phyloP scores from a whole-genome alignment of 495 filamentous ascomycete genomes.

The Penicillium dipodomyicola region DNA sequence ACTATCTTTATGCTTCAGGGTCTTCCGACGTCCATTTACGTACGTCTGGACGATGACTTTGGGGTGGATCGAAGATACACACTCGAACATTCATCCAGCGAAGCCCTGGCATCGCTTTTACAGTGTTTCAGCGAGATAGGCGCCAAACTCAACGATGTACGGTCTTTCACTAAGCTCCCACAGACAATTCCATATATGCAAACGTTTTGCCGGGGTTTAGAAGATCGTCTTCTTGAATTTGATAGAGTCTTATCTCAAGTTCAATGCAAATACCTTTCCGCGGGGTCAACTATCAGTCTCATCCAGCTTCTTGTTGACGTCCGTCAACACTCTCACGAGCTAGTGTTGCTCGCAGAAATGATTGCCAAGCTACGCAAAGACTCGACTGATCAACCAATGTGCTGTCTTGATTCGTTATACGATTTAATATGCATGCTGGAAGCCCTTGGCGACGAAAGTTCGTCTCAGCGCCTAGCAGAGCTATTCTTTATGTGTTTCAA shows the following conservation, averaged over 20 bases:
- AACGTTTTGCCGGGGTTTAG: constrained; percentile 52
- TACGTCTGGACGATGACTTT: constrained; percentile 39
- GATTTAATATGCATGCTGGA: constrained; percentile 66
- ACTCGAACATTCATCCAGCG: constrained; percentile 39
- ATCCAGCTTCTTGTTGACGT: constrained; percentile 62
- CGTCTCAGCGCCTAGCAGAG: constrained; percentile 58
- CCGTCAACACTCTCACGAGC: constrained; percentile 48
- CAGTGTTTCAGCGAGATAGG: constrained; percentile 46
- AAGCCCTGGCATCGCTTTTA: constrained; percentile 41
- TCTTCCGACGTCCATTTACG: constrained; percentile 70
- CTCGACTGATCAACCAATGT: constrained; percentile 44
- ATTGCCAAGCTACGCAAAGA: constrained; percentile 29
- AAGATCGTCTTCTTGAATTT: constrained; percentile 41
- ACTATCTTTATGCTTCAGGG: constrained; percentile 81
- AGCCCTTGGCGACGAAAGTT: constrained; percentile 57
- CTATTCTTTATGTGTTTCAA: constrained; percentile 83
- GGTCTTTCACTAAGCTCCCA: constrained; percentile 42
- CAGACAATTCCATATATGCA: constrained; percentile 51
- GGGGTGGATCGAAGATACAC: constrained; percentile 38
- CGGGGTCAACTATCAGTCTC: constrained; percentile 46
- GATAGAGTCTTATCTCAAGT: constrained; percentile 43
- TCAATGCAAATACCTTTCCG: constrained; percentile 44
- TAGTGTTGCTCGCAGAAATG: constrained; percentile 53
- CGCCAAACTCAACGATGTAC: constrained; percentile 42
- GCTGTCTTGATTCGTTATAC: constrained; percentile 71